Evolutionary conservation across 148 eudicot genomes (phyloP), one percentile per base, ranked within the genome.

Genomic region (Pharnaceum exiguum): DNA sequence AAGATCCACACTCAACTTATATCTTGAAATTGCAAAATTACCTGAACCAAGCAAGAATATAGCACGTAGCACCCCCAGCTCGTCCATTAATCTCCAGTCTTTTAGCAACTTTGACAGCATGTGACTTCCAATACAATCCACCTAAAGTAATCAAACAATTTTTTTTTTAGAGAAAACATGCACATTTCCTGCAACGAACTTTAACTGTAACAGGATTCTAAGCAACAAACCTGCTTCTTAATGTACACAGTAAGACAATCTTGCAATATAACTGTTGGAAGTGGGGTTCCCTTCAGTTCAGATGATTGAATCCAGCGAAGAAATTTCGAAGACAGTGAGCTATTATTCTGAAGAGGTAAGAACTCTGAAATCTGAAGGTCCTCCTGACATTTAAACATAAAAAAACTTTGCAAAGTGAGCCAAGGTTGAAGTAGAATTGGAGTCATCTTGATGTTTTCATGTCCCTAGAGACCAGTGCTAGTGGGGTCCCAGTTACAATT

Each of bases 1-100:
- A 63, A 17, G 39, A 16, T 50, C 55, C 29, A 22, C 47, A 59
- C 53, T 23, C 17, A 19, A 52, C 15, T 46, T 22, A 59, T 12
- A 15, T 3, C 26, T 23, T 35, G 57, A 50, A 66, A 24, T 38
- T 5, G 30, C 15, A 31, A 55, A 68, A 29, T 26, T 83, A 93
- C 99, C 99, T 69, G 99, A 88, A 49, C 99, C 96, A 62, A 93
- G 76, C 73, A 93, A 73, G 71, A 76, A 93, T 68, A 93, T 89
- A 30, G 84, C 96, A 66, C 96, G 90, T 63, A 93, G 69, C 37
- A 93, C 86, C 58, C 76, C 96, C 53, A 93, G 82, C 75, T 88
- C 99, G 47, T 93, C 99, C 70, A 93, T 83, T 76, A 93, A 77
- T 80, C 86, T 81, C 99, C 99, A 93, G 42, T 93, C 91, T 58